Evolutionary conservation across 2,329 filamentous ascomycete genomes (phyloP), one percentile per base, ranked within the genome.

Genomic region (Fusarium sp.): DNA sequence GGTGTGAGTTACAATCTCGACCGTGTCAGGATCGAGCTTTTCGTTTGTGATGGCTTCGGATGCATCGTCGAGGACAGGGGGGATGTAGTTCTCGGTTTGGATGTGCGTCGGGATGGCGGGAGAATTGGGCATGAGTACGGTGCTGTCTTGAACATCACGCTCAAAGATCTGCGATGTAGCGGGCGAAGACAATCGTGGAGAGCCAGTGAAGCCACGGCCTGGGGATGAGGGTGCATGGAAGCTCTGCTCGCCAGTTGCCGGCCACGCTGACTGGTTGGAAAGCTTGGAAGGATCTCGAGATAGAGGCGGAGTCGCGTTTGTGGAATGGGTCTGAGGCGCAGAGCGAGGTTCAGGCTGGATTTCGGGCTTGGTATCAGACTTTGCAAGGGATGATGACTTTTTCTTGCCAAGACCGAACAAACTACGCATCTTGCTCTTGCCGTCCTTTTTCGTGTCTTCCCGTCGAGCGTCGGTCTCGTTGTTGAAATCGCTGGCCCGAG

Each of bases 31-130:
- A 73, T 95, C 89, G 46, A 97, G 83, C 53, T 88, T 88, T 66
- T 87, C 82, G 76, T 97, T 92, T 11, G 94, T 97, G 70, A 98
- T 97, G 53, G 93, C 93, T 69, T 93, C 87, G 37, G 93, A 96
- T 3, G 92, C 94, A 47, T 94, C 94, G 73, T 97, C 92, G 43
- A 98, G 82, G 11, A 96, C 93, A 0, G 94, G 86, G 8, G 94
- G 94, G 66, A 98, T 97, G 73, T 93, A 86, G 77, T 98, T 93
- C 75, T 98, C 94, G 8, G 92, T 97, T 69, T 93, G 88, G 69
- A 98, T 96, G 72, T 98, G 94, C 8, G 91, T 88, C 4, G 94
- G 94, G 60, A 97, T 95, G n/a, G 92, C 91, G 1, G 91, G 88
- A 4, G 91, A 94, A 59, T 84, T 87, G 57, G 92, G 89, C 36